Conservation (phyloP, 441 rosid species). For the Melastoma candidum region DNA sequence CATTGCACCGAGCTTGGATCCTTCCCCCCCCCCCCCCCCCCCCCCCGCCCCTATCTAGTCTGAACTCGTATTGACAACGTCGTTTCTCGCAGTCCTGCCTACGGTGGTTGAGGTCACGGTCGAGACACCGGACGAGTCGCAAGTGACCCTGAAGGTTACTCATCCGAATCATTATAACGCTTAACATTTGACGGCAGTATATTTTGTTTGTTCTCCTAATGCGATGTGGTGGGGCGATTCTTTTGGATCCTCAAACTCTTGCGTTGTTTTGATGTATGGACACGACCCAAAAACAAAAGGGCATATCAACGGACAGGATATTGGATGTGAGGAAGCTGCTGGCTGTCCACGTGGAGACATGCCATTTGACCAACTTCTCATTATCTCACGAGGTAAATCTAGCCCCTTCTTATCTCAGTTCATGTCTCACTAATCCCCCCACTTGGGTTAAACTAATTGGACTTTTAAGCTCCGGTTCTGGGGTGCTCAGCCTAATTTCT, state of each 20-base stretch:
- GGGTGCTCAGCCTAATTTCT: too few relatives aligned
- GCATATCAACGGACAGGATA: slow-evolving; percentile 72
- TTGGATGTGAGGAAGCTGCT: slow-evolving; percentile 62
- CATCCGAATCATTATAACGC: background rate
- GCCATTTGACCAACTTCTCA: slow-evolving; percentile 60
- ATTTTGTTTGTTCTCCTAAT: too few relatives aligned
- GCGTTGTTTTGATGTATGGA: too few relatives aligned
- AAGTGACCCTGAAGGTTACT: slow-evolving; percentile 56
- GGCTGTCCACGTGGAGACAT: slow-evolving; percentile 58
- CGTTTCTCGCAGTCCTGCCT: slow-evolving; percentile 46
- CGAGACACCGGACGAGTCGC: slow-evolving; percentile 51
- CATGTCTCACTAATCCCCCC: too few relatives aligned
- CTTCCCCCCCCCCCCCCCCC: too few relatives aligned
- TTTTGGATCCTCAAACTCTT: too few relatives aligned
- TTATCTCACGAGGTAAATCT: slow-evolving; percentile 52
- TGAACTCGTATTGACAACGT: slow-evolving; percentile 2
- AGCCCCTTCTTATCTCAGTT: background rate
- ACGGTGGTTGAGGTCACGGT: slow-evolving; percentile 45
- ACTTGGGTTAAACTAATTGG: too few relatives aligned
- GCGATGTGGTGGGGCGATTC: too few relatives aligned
- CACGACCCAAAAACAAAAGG: slow-evolving; percentile 21
- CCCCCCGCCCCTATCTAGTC: slow-evolving; percentile 16
- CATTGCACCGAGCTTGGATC: background rate
- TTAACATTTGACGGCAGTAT: too few relatives aligned
- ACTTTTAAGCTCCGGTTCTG: too few relatives aligned